phyloP scores from a whole-genome alignment of 208 protist genomes.

The Leptomonas pyrrhocoris region DNA sequence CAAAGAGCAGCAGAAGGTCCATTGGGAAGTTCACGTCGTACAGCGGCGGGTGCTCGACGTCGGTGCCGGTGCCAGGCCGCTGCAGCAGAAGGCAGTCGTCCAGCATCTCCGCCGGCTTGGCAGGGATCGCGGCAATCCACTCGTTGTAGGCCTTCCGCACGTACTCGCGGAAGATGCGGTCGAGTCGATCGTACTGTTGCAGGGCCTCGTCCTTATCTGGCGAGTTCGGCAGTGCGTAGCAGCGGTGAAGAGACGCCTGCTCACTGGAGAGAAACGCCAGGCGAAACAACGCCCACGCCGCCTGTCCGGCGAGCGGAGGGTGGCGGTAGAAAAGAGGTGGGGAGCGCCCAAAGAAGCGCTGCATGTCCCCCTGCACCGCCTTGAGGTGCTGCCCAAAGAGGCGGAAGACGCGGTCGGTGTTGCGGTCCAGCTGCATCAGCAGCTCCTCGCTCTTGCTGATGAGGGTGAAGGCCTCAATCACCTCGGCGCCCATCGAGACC shows the following conservation, averaged over 20 bases:
- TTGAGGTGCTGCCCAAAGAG: slow-evolving; percentile 87
- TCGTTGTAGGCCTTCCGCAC: slow-evolving; percentile 70
- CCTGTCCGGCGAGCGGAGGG: slow-evolving; percentile 91
- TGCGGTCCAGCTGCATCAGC: slow-evolving; percentile 91
- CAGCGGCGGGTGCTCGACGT: slow-evolving; percentile 56
- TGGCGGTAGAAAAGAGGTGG: slow-evolving; percentile 93
- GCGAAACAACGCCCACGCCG: slow-evolving; percentile 89
- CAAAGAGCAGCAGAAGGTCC: slow-evolving; percentile 93
- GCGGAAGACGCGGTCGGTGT: slow-evolving; percentile 91
- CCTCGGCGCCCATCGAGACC: slow-evolving; percentile 91
- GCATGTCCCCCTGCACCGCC: slow-evolving; percentile 91
- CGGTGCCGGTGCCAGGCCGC: slow-evolving; percentile 50
- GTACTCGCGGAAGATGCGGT: slow-evolving; percentile 86
- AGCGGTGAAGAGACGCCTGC: slow-evolving; percentile 62
- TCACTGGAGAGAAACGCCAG: slow-evolving; percentile 56
- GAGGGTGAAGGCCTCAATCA: slow-evolving; percentile 96
- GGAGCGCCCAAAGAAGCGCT: slow-evolving; percentile 84
- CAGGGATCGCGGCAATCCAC: slow-evolving; percentile 78
- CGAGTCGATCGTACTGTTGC: slow-evolving; percentile 72
- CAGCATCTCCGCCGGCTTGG: slow-evolving; percentile 78
- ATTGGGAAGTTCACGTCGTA: slow-evolving; percentile 95
- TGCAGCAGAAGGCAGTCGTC: slow-evolving; percentile 87
- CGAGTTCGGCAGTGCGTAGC: slow-evolving; percentile 86
- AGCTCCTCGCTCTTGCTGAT: slow-evolving; percentile 95
- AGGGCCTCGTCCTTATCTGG: slow-evolving; percentile 85